A percentile compares a stretch with the other conserved stretches of the same genome.
phyloP scores from a whole-genome alignment of 1,284 basidiomycete species.

The Cystobasidium slooffiae region DNA sequence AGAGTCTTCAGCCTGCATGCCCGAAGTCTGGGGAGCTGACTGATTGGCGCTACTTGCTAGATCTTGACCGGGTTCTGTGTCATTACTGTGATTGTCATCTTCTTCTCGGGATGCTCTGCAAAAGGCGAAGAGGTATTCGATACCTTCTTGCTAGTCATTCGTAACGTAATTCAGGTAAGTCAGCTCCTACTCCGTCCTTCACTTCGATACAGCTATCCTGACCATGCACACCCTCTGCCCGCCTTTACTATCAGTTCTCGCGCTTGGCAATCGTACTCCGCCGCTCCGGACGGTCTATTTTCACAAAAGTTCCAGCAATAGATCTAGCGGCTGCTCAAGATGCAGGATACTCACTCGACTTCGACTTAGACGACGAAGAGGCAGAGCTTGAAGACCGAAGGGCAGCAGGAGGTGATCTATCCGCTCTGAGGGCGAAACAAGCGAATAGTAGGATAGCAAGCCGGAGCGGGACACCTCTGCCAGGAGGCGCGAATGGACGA shows the following conservation, averaged over 20 bases:
- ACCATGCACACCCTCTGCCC: background rate
- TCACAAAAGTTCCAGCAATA: slow-evolving; percentile 87
- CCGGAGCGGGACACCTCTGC: slow-evolving; percentile 21
- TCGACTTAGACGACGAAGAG: slow-evolving; percentile 67
- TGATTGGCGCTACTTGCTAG: background rate
- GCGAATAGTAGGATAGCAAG: slow-evolving; percentile 4
- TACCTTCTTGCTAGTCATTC: slow-evolving; percentile 81
- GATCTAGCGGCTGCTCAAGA: slow-evolving; percentile 67
- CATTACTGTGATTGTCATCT: slow-evolving; percentile 80
- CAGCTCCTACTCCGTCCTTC: background rate
- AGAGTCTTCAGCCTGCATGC: background rate
- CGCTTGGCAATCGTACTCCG: slow-evolving; percentile 85
- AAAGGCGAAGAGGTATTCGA: slow-evolving; percentile 88
- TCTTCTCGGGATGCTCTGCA: slow-evolving; percentile 78
- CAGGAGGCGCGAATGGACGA: slow-evolving; percentile 4
- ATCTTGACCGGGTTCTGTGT: slow-evolving; percentile 67
- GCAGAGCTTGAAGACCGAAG: slow-evolving; percentile 49
- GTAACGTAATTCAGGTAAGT: slow-evolving; percentile 88
- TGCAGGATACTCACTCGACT: slow-evolving; percentile 63
- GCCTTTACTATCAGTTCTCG: slow-evolving; percentile 26
- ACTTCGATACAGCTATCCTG: background rate
- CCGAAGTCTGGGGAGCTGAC: too few relatives aligned
- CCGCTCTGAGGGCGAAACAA: slow-evolving; percentile 25
- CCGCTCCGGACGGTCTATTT: slow-evolving; percentile 91
- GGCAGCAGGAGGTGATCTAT: slow-evolving; percentile 41